A percentile compares a stretch with the other conserved stretches of the same genome.
These are phyloP conservation scores for Funneliformis geosporum DNA, from an alignment of 192 early-diverging fungal species.

Conservation along the genomic window DNA sequence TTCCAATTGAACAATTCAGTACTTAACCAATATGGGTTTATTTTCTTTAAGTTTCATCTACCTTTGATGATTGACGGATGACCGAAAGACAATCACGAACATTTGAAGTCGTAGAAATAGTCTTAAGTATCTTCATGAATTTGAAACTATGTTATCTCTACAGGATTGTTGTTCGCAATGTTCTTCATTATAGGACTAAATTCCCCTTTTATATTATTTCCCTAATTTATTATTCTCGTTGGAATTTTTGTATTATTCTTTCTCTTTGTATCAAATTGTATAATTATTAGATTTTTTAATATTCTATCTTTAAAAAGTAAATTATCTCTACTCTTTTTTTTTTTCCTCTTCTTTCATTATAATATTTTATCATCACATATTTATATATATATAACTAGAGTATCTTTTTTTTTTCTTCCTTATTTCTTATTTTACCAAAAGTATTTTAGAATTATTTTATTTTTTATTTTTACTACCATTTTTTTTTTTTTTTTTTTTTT, in stretches of 20 bases:
- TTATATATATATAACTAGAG: background rate
- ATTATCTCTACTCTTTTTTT: background rate
- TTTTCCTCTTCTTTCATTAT: background rate
- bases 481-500: background rate
- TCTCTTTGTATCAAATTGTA: background rate
- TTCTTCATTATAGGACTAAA: background rate
- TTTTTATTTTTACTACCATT: background rate
- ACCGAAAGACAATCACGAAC: background rate
- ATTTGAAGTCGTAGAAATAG: background rate
- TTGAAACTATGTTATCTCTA: background rate
- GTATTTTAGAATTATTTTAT: background rate
- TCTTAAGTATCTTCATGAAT: background rate
- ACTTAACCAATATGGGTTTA: background rate
- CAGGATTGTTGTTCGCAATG: no score
- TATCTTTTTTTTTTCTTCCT: background rate
- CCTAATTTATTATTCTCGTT: background rate
- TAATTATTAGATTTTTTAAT: background rate
- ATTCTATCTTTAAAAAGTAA: background rate
- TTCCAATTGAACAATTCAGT: no score
- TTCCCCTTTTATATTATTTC: background rate
- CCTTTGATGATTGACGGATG: no score
- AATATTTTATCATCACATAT: background rate
- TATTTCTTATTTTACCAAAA: background rate
- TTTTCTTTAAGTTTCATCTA: background rate
- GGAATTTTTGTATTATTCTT: background rate